phyloP scores from a whole-genome alignment of 352 stramenopile genomes.

The Pythium monospermum region DNA sequence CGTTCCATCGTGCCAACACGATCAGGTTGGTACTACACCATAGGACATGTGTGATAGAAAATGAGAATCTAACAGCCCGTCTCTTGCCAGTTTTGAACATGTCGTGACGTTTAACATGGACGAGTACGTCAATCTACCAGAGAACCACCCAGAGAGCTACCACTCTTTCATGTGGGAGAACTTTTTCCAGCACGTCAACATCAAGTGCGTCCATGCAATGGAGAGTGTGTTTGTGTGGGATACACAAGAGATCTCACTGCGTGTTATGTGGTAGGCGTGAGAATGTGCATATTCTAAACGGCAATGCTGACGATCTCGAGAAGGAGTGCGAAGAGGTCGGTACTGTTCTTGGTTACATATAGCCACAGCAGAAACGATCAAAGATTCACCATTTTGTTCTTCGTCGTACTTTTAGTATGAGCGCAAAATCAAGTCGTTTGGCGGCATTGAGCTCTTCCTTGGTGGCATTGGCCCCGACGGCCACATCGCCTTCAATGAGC shows the following conservation, averaged over 20 bases:
- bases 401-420: no score
- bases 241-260: no score
- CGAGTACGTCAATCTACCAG: conserved; percentile 78
- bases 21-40: conserved; percentile 25
- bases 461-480: conserved; percentile 91
- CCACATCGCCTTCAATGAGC: conserved; percentile 93
- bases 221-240: neutral
- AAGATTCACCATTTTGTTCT: no score
- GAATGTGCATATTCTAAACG: conserved; percentile 87
- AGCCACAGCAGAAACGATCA: no score
- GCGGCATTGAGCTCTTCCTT: conserved; percentile 90
- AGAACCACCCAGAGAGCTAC: conserved; percentile 84
- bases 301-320: conserved; percentile 73
- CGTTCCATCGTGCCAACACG: conserved; percentile 40
- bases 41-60: neutral
- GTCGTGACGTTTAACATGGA: conserved; percentile 92
- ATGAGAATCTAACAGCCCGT: neutral
- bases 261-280: conserved; percentile 32
- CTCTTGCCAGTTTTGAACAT: conserved; percentile 60
- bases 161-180: conserved; percentile 90
- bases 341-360: neutral
- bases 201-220: conserved; percentile 37
- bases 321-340: conserved; percentile 61
- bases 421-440: conserved; percentile 65
- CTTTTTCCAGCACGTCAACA: conserved; percentile 88